A percentile compares a stretch with the other conserved stretches of the same genome.
phyloP scores from a whole-genome alignment of 2,329 filamentous ascomycete genomes.

The Polytolypa hystricis region DNA sequence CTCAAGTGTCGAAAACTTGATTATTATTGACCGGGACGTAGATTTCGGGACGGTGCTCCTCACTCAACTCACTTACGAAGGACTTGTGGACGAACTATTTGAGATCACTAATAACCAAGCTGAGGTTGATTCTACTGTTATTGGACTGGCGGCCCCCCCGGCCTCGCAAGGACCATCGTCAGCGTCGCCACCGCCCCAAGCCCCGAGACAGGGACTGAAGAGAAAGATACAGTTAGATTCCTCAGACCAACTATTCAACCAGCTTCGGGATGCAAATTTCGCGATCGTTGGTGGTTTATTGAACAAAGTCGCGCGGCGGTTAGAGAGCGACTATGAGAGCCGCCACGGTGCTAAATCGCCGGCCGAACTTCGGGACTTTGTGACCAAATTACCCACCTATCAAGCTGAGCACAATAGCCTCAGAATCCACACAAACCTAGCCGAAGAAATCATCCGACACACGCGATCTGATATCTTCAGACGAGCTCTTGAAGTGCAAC shows the following conservation, averaged over 20 bases:
- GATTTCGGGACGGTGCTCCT: slow-evolving; percentile 87
- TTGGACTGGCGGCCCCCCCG: slow-evolving; percentile 58
- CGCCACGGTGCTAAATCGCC: slow-evolving; percentile 80
- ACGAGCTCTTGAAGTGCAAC: slow-evolving; percentile 81
- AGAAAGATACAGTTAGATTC: slow-evolving; percentile 82
- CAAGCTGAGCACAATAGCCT: slow-evolving; percentile 88
- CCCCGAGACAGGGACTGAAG: slow-evolving; percentile 56
- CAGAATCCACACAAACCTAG: slow-evolving; percentile 82
- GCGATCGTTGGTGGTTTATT: slow-evolving; percentile 81
- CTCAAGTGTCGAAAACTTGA: slow-evolving; percentile 75
- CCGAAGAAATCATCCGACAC: slow-evolving; percentile 90
- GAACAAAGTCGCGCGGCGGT: slow-evolving; percentile 78
- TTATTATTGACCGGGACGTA: slow-evolving; percentile 90
- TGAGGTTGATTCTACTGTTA: slow-evolving; percentile 81
- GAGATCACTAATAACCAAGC: slow-evolving; percentile 85
- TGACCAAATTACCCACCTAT: slow-evolving; percentile 82
- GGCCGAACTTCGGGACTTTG: slow-evolving; percentile 84
- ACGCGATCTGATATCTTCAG: slow-evolving; percentile 85
- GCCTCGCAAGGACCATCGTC: slow-evolving; percentile 45
- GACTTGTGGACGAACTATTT: slow-evolving; percentile 86
- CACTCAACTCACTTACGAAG: slow-evolving; percentile 94
- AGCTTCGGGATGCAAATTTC: slow-evolving; percentile 86
- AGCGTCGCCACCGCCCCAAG: slow-evolving; percentile 36
- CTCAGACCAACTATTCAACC: slow-evolving; percentile 76
- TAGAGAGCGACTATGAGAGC: slow-evolving; percentile 79